Percentiles rank a stretch among this genome's conserved stretches.
Conservation (phyloP, 2,329 filamentous ascomycete species). For the Sarocladium strictum region DNA sequence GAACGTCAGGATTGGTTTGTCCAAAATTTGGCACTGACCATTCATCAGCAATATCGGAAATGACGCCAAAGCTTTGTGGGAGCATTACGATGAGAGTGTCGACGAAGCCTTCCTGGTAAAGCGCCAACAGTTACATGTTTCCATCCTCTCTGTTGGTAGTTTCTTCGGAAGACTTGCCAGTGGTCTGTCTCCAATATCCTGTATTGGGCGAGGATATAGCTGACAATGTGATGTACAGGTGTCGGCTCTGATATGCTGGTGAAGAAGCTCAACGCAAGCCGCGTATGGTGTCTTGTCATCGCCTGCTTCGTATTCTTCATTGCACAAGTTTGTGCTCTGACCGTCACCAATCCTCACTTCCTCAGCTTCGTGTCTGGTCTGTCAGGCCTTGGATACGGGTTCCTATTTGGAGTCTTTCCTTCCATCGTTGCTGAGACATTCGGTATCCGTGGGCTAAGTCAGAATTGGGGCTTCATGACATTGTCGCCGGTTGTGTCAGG, state of each 20-base stretch:
- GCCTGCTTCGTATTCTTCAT: conserved; percentile 72
- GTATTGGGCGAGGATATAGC: conserved; percentile 12
- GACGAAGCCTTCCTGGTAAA: conserved; percentile 69
- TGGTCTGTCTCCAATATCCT: conserved; percentile 38
- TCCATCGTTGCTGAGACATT: conserved; percentile 87
- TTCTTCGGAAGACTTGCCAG: conserved; percentile 76
- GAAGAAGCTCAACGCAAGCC: conserved; percentile 70
- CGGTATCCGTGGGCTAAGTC: conserved; percentile 79
- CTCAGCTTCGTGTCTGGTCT: conserved; percentile 75
- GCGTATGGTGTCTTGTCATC: conserved; percentile 84
- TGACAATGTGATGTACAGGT: conserved; percentile 37
- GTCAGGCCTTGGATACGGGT: conserved; percentile 85
- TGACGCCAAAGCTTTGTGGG: conserved; percentile 82
- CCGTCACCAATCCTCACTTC: conserved; percentile 68
- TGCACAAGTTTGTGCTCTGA: conserved; percentile 72
- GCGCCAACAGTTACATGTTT: conserved; percentile 86
- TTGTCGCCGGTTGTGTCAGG: conserved; percentile 80
- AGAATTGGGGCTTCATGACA: conserved; percentile 97
- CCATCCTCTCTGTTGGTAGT: conserved; percentile 82
- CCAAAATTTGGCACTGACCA: not conserved
- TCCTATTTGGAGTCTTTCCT: conserved; percentile 90
- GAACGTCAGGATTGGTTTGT: not conserved
- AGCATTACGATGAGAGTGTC: conserved; percentile 69
- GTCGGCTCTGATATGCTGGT: conserved; percentile 89
- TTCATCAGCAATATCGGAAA: conserved; percentile 87